Conservation (phyloP, 345 rosid genomes). For the Gossypium ekmanianum region DNA sequence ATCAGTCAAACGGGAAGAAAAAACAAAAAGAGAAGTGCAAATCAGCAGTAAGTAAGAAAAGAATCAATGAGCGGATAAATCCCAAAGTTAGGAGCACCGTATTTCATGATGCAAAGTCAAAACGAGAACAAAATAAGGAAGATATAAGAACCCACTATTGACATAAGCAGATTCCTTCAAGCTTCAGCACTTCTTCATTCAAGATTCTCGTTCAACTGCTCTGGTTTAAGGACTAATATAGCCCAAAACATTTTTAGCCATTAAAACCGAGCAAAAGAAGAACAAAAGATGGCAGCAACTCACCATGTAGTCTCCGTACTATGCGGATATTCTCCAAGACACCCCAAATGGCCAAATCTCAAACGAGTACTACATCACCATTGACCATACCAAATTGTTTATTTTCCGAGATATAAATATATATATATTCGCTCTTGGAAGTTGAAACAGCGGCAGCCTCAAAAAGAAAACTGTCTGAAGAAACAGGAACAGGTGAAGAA, state of each 20-base stretch:
- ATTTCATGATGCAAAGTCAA: constrained; percentile 19
- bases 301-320: constrained; percentile 15
- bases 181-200: constrained; percentile 30
- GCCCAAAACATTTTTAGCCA: not conserved
- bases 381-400: not conserved
- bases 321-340: constrained; percentile 36
- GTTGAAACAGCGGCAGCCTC: not conserved
- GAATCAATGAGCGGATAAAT: constrained; percentile 23
- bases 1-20: not conserved
- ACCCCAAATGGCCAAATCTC: constrained; percentile 21
- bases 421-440: not conserved
- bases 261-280: not conserved
- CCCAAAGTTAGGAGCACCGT: constrained; percentile 27
- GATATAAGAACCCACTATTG: constrained; percentile 27
- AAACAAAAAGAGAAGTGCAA: not conserved
- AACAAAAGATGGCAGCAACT: constrained; percentile 21
- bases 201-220: constrained; percentile 19
- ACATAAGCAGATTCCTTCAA: constrained; percentile 24
- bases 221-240: constrained; percentile 7
- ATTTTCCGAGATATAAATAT: not conserved
- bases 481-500: constrained; percentile 23
- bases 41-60: constrained; percentile 12
- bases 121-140: constrained; percentile 8
- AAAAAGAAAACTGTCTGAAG: constrained; percentile 4
- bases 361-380: not conserved